Conservation (phyloP, 257 asterid species). For the Nemophila menziesii region DNA sequence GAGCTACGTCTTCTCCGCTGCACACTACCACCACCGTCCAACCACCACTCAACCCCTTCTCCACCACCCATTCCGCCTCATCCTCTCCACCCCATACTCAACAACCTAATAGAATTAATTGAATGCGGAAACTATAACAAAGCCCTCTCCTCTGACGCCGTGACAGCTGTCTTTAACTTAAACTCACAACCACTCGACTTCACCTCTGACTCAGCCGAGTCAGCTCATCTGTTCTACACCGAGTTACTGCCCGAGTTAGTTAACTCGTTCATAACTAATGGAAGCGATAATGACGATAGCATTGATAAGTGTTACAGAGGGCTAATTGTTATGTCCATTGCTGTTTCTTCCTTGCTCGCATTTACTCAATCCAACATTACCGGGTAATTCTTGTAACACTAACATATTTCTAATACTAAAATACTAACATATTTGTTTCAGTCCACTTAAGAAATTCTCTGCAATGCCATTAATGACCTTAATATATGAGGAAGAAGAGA, state of each 20-base stretch:
- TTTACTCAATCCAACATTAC: conserved; percentile 67
- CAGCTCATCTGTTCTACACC: conserved; percentile 49
- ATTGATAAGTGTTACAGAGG: conserved; percentile 28
- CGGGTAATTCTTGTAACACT: conserved; percentile 40
- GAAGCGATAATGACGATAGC: conserved; percentile 8
- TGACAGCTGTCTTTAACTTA: conserved; percentile 29
- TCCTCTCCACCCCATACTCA: conserved; percentile 27
- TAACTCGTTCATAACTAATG: conserved; percentile 26
- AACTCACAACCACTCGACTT: conserved; percentile 8
- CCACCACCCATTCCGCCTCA: conserved; percentile 17
- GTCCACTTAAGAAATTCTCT: conserved; percentile 58
- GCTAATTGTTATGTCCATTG: conserved; percentile 58
- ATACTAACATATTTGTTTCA: conserved; percentile 12
- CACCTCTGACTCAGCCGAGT: conserved; percentile 26
- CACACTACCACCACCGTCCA: conserved; percentile 50
- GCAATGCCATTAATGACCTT: conserved; percentile 42
- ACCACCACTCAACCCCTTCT: conserved; percentile 17
- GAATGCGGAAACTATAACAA: conserved; percentile 57
- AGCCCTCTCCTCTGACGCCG: conserved; percentile 50
- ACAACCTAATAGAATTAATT: conserved; percentile 34
- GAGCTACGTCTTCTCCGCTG: conserved; percentile 95
- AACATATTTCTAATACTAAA: conserved; percentile 3
- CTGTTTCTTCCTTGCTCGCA: conserved; percentile 62
- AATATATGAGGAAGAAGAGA: conserved; percentile 13
- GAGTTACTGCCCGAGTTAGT: conserved; percentile 45